phyloP scores from a whole-genome alignment of 345 rosid species.

The Adansonia digitata region DNA sequence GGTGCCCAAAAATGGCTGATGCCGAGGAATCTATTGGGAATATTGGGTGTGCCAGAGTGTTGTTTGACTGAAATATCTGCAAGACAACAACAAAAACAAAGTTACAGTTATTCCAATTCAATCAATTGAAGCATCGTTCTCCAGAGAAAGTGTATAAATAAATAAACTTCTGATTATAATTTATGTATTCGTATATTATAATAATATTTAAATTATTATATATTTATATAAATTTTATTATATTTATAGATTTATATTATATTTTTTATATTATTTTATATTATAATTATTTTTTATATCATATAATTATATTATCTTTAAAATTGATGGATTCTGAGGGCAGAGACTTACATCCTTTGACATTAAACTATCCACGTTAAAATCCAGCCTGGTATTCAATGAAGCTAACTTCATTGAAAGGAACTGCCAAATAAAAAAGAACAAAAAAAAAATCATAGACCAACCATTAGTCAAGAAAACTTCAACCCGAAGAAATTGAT shows the following conservation, averaged over 20 bases:
- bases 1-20: constrained; percentile 40
- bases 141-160: background rate
- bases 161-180: background rate
- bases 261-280: too few relatives aligned
- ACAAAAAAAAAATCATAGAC: too few relatives aligned
- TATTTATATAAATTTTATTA: too few relatives aligned
- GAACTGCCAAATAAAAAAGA: constrained; percentile 69
- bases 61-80: constrained; percentile 49
- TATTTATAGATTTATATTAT: too few relatives aligned
- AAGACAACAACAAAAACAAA: background rate
- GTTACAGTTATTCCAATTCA: background rate
- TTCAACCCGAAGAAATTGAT: constrained; percentile 18
- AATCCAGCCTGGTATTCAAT: constrained; percentile 68
- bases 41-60: constrained; percentile 35
- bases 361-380: constrained; percentile 46
- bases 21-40: constrained; percentile 60
- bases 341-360: constrained; percentile 64
- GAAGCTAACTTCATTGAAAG: constrained; percentile 93
- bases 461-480: constrained; percentile 10
- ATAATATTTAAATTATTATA: too few relatives aligned
- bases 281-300: too few relatives aligned
- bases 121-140: background rate
- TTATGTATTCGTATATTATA: too few relatives aligned
- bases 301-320: too few relatives aligned
- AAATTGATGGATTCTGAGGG: too few relatives aligned